A percentile compares a stretch with the other conserved stretches of the same genome.
Evolutionary conservation across 768 basidiomycete genomes (phyloP).

Genomic region (Tylopilus felleus): DNA sequence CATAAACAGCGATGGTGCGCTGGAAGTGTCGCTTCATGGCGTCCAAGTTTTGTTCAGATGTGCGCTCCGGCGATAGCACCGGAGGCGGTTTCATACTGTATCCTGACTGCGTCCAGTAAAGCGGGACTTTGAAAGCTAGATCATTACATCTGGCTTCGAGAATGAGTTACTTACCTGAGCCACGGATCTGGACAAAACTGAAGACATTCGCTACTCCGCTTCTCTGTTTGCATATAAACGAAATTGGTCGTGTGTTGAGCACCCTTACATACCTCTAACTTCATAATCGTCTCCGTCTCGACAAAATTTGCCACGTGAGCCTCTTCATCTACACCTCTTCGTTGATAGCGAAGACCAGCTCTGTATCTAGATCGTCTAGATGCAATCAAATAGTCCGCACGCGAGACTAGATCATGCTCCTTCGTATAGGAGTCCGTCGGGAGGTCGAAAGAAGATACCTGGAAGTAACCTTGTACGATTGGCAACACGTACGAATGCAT

Average conservation of each 20-base stretch:
- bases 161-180: slow-evolving; percentile 61
- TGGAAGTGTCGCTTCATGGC: slow-evolving; percentile 73
- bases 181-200: slow-evolving; percentile 86
- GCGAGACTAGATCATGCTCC: slow-evolving; percentile 36
- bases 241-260: background rate
- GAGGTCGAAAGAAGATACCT: slow-evolving; percentile 65
- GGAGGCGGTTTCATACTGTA: slow-evolving; percentile 88
- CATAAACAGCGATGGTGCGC: slow-evolving; percentile 63
- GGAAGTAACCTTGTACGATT: slow-evolving; percentile 91
- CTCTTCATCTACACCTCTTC: slow-evolving; percentile 90
- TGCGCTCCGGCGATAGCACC: slow-evolving; percentile 66
- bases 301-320: slow-evolving; percentile 96
- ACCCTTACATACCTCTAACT: slow-evolving; percentile 58
- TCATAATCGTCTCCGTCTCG: slow-evolving; percentile 87
- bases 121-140: slow-evolving; percentile 57
- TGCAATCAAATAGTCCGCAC: slow-evolving; percentile 76
- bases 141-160: background rate
- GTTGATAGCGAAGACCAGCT: slow-evolving; percentile 91
- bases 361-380: slow-evolving; percentile 86
- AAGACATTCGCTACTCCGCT: slow-evolving; percentile 76
- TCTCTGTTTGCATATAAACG: slow-evolving; percentile 43
- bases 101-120: slow-evolving; percentile 90
- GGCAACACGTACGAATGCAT: slow-evolving; percentile 85
- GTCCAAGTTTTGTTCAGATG: slow-evolving; percentile 66
- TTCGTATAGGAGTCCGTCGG: slow-evolving; percentile 39